phyloP scores from a whole-genome alignment of 345 rosid genomes.

The Lepidium sativum region DNA sequence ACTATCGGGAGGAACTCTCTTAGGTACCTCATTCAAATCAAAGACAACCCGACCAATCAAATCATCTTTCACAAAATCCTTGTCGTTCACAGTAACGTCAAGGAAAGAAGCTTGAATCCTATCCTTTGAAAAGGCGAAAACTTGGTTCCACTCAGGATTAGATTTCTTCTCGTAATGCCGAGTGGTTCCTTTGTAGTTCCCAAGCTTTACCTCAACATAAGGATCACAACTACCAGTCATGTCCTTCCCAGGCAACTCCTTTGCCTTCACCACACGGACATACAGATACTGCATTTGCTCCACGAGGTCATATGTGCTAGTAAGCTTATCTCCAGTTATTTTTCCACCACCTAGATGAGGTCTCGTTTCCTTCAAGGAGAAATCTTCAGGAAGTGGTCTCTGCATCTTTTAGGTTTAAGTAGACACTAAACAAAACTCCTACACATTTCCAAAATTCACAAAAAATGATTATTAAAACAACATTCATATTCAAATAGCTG shows the following conservation, averaged over 20 bases:
- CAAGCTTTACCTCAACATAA: constrained; percentile 82
- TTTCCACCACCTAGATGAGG: constrained; percentile 86
- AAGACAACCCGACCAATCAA: constrained; percentile 55
- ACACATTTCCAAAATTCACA: background rate
- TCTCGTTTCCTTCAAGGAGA: constrained; percentile 66
- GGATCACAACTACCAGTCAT: constrained; percentile 90
- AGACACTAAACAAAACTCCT: constrained; percentile 8
- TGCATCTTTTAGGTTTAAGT: constrained; percentile 40
- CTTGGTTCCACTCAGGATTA: constrained; percentile 88
- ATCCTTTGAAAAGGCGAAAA: constrained; percentile 78
- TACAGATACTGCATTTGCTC: constrained; percentile 94
- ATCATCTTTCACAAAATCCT: constrained; percentile 78
- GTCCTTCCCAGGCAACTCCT: constrained; percentile 72
- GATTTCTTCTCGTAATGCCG: constrained; percentile 73
- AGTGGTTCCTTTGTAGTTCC: constrained; percentile 83
- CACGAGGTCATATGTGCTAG: constrained; percentile 89
- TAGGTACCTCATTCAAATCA: constrained; percentile 85
- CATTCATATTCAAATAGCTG: background rate
- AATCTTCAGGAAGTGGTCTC: constrained; percentile 74
- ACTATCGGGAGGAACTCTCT: constrained; percentile 80
- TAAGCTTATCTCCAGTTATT: constrained; percentile 68
- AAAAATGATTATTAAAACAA: background rate
- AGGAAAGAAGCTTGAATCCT: constrained; percentile 72
- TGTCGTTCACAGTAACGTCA: constrained; percentile 77
- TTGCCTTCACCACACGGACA: constrained; percentile 89